These are phyloP conservation scores for Blastobotrys proliferans DNA, from an alignment of 1,139 yeast species.

Conservation along the genomic window DNA sequence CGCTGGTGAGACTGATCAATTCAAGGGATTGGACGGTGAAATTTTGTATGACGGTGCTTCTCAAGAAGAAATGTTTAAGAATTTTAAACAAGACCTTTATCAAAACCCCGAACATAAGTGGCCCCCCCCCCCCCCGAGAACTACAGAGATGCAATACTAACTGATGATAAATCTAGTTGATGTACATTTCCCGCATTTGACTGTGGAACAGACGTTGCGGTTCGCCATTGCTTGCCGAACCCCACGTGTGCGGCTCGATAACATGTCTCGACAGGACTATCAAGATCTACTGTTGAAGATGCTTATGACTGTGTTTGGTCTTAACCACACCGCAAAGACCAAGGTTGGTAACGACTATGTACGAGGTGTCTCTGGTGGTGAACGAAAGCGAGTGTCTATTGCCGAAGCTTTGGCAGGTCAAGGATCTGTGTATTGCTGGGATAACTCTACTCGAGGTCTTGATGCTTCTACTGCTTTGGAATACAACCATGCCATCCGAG, in stretches of 20 bases:
- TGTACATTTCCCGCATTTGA: constrained; percentile 59
- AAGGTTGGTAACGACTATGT: constrained; percentile 59
- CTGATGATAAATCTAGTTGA: constrained; percentile 33
- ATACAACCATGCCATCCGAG: constrained; percentile 59
- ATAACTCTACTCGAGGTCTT: constrained; percentile 74
- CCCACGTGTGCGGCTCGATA: constrained; percentile 52
- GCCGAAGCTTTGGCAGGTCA: constrained; percentile 60
- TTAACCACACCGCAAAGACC: constrained; percentile 52
- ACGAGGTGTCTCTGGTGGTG: constrained; percentile 65
- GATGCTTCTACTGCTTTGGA: constrained; percentile 73
- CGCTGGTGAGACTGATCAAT: constrained; percentile 48
- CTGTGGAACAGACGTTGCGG: constrained; percentile 58
- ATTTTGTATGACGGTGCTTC: constrained; percentile 50
- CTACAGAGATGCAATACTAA: neutral
- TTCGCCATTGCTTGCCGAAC: constrained; percentile 59
- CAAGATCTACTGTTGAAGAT: constrained; percentile 47
- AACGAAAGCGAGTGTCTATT: constrained; percentile 58
- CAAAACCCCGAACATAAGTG: constrained; percentile 50
- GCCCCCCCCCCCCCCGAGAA: neutral
- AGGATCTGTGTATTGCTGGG: constrained; percentile 63
- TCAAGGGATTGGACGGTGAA: constrained; percentile 42
- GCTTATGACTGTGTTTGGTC: constrained; percentile 55
- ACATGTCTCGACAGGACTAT: constrained; percentile 46
- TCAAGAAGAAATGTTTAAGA: constrained; percentile 46
- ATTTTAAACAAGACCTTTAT: constrained; percentile 49